These are phyloP conservation scores for Barnettozyma salicaria DNA, from an alignment of 805 yeast species.

Conservation along the genomic window DNA sequence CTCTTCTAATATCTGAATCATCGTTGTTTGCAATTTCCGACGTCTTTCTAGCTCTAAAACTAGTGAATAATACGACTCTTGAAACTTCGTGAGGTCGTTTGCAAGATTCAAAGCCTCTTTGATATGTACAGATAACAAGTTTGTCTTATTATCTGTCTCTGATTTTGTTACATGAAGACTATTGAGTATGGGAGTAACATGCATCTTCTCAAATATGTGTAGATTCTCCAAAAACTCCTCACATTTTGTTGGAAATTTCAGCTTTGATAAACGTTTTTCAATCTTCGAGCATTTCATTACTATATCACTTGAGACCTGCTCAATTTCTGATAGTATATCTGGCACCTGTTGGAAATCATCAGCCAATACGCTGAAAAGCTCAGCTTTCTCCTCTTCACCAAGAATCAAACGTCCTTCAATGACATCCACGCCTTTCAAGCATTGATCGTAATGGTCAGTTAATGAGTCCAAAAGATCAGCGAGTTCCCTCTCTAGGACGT, in stretches of 20 bases:
- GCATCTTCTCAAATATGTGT: slow-evolving; percentile 20
- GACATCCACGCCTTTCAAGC: slow-evolving; percentile 42
- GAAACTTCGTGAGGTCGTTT: slow-evolving; percentile 31
- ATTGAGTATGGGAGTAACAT: slow-evolving; percentile 1
- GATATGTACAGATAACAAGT: neutral
- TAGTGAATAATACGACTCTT: slow-evolving; percentile 45
- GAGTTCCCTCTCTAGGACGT: slow-evolving; percentile 56
- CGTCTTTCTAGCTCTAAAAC: slow-evolving; percentile 51
- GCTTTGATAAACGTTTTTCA: slow-evolving; percentile 29
- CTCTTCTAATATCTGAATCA: slow-evolving; percentile 35
- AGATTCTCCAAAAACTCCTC: slow-evolving; percentile 19
- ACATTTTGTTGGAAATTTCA: slow-evolving; percentile 24
- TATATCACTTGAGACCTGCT: slow-evolving; percentile 31
- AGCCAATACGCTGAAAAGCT: slow-evolving; percentile 41
- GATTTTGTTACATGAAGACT: slow-evolving; percentile 1
- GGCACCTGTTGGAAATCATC: slow-evolving; percentile 53
- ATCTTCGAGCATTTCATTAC: slow-evolving; percentile 19
- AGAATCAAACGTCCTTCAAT: slow-evolving; percentile 29
- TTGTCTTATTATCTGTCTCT: slow-evolving; percentile 9
- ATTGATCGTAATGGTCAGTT: slow-evolving; percentile 80
- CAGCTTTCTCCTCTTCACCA: slow-evolving; percentile 28
- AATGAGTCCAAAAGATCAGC: slow-evolving; percentile 64
- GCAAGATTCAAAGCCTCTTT: neutral
- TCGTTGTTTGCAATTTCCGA: slow-evolving; percentile 32
- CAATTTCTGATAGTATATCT: slow-evolving; percentile 45